Evolutionary conservation across 345 rosid genomes (phyloP).

Genomic region (Lenwebbia sp.): DNA sequence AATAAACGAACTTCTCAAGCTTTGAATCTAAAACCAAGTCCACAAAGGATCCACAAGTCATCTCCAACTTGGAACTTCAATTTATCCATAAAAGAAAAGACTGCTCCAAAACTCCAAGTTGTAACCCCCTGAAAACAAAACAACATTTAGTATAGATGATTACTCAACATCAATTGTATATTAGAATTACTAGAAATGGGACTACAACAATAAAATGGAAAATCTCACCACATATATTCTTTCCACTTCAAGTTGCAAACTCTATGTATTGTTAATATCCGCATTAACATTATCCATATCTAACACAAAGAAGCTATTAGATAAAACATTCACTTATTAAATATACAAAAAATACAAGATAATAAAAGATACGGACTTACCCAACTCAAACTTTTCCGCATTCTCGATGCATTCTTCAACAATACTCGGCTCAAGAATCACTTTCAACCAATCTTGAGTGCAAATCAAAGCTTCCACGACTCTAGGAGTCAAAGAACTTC

Average conservation of each 20-base stretch:
- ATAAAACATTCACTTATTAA: neutral
- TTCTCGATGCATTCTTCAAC: neutral
- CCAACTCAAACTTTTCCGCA: neutral
- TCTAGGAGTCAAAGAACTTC: neutral
- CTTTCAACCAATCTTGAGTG: neutral
- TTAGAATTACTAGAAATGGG: no score
- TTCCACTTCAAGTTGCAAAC: neutral
- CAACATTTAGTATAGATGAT: no score
- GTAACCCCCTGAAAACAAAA: no score
- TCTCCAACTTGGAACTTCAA: neutral
- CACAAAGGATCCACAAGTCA: no score
- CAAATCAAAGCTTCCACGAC: neutral
- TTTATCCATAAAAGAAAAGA: no score
- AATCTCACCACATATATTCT: neutral
- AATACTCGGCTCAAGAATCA: rapidly evolving
- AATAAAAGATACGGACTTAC: neutral
- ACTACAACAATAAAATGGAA: neutral
- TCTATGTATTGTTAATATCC: neutral
- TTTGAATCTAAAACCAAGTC: no score
- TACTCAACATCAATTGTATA: no score
- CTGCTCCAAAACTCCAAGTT: no score
- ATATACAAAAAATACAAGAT: neutral
- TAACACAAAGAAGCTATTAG: neutral
- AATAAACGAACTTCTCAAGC: neutral
- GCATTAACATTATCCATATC: neutral